phyloP scores from a whole-genome alignment of 805 yeast genomes.

The Starmerella asiatica region DNA sequence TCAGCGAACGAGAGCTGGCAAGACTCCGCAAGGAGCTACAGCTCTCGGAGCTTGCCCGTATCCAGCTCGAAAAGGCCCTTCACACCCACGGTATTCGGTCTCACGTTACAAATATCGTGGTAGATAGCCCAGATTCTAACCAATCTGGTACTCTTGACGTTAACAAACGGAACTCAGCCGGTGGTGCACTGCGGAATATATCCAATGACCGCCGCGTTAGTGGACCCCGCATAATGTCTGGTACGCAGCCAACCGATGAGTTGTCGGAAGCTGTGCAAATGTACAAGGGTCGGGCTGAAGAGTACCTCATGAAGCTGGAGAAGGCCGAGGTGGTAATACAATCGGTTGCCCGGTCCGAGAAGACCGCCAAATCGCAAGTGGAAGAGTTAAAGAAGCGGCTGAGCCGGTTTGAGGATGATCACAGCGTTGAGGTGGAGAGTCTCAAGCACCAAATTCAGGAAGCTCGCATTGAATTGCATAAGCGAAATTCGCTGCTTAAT shows the following conservation, averaged over 20 bases:
- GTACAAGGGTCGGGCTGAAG: conserved; percentile 61
- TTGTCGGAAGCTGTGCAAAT: conserved; percentile 42
- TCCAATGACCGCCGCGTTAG: conserved; percentile 20
- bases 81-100: not conserved
- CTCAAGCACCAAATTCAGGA: conserved; percentile 6
- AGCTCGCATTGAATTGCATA: conserved; percentile 4
- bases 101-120: not conserved
- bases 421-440: conserved; percentile 3
- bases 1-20: conserved; percentile 3
- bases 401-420: conserved; percentile 10
- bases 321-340: conserved; percentile 62
- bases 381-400: conserved; percentile 7
- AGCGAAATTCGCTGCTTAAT: conserved; percentile 9
- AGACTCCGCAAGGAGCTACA: conserved; percentile 9
- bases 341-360: conserved; percentile 50
- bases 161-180: conserved; percentile 10
- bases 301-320: conserved; percentile 58
- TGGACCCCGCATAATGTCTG: conserved; percentile 38
- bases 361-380: conserved; percentile 36
- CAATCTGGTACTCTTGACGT: conserved; percentile 5
- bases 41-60: conserved; percentile 19
- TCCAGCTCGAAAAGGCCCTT: conserved; percentile 13
- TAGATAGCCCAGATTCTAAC: not conserved
- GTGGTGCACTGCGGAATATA: conserved; percentile 11
- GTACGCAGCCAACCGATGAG: conserved; percentile 40